Percentiles rank a stretch among this genome's conserved stretches.
These are phyloP conservation scores for Ceratocystis lukuohia DNA, from an alignment of 2,329 filamentous ascomycete species.

Conservation along the genomic window DNA sequence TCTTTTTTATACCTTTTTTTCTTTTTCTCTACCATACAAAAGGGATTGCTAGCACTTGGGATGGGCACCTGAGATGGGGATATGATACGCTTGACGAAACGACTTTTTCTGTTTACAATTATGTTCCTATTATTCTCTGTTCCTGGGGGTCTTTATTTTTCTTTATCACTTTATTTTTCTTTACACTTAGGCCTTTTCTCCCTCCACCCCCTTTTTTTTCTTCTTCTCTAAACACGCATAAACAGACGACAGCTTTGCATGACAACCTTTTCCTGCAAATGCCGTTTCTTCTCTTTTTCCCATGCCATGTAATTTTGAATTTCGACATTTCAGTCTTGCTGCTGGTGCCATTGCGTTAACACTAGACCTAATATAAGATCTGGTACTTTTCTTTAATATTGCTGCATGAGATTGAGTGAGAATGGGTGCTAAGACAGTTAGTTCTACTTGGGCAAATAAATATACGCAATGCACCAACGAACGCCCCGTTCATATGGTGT, in stretches of 20 bases:
- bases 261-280: not conserved
- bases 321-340: not conserved
- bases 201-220: too few species aligned
- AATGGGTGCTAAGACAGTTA: too few species aligned
- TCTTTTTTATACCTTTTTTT: slow-evolving; percentile 9
- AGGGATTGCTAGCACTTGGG: slow-evolving; percentile 17
- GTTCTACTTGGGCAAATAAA: too few species aligned
- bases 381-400: not conserved
- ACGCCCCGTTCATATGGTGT: too few species aligned
- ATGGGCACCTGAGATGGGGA: slow-evolving; percentile 18
- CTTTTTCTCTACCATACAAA: slow-evolving; percentile 6
- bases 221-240: not conserved
- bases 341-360: not conserved
- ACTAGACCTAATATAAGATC: not conserved
- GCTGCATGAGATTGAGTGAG: too few species aligned
- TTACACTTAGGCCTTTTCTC: slow-evolving; percentile 9
- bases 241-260: not conserved
- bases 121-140: slow-evolving; percentile 18
- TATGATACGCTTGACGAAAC: slow-evolving; percentile 16
- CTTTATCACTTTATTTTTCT: slow-evolving; percentile 9
- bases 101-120: slow-evolving; percentile 18
- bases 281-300: not conserved
- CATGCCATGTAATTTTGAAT: not conserved
- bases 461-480: too few species aligned
- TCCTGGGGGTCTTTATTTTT: slow-evolving; percentile 13